Percentiles rank a stretch among this genome's conserved stretches.
Conservation (phyloP, 169 alveolate genomes). For the Eimeria brunetti region DNA sequence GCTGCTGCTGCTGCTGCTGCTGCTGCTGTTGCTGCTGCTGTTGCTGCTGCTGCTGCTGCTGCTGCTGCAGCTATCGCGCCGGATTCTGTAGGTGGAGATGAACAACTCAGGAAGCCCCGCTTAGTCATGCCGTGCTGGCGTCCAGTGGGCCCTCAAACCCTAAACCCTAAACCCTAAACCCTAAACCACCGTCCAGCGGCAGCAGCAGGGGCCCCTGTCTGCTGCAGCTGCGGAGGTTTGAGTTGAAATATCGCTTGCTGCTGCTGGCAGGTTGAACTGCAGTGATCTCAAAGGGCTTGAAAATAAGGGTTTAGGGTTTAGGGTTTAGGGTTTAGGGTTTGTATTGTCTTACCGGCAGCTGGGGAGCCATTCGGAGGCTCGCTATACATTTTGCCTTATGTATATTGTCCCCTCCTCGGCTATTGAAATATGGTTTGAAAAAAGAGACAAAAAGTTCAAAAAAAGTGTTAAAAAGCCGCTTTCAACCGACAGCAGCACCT, state of each 20-base stretch:
- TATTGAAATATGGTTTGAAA: background rate
- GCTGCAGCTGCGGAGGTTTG: too few relatives aligned
- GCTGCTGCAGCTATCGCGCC: background rate
- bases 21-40: too few relatives aligned
- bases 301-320: too few relatives aligned
- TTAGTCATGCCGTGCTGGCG: too few relatives aligned
- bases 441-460: background rate
- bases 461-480: background rate
- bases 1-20: too few relatives aligned
- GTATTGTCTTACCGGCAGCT: background rate
- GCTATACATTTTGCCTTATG: background rate
- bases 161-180: slow-evolving; percentile 19
- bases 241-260: too few relatives aligned
- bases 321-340: too few relatives aligned
- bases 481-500: background rate
- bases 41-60: slow-evolving; percentile 13
- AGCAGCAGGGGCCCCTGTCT: background rate
- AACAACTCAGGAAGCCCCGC: background rate
- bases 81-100: background rate
- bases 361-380: slow-evolving; percentile 7
- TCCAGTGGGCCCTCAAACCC: background rate
- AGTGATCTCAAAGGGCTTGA: too few relatives aligned
- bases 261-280: too few relatives aligned
- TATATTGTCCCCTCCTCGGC: background rate
- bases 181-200: background rate